phyloP scores from a whole-genome alignment of 1,139 yeast genomes.

The Sugiyamaella grinbergsii region DNA sequence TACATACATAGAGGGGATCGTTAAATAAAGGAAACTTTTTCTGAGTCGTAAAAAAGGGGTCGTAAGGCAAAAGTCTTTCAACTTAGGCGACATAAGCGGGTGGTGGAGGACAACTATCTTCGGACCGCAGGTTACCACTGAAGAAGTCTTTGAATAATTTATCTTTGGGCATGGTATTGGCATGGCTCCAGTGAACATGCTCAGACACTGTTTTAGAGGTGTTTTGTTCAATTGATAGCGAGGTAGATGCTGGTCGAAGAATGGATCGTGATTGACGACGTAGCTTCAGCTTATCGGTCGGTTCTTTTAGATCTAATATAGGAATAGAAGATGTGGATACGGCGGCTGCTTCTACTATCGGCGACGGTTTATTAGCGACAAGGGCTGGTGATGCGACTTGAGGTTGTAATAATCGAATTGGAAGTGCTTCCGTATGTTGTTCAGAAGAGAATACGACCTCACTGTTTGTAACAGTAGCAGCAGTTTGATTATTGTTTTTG shows the following conservation, averaged over 20 bases:
- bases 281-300: not conserved
- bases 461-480: no score
- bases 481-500: slow-evolving; percentile 4
- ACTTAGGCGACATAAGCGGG: slow-evolving; percentile 30
- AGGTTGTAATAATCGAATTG: not conserved
- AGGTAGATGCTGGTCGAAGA: not conserved
- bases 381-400: not conserved
- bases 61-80: not conserved
- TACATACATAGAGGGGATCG: not conserved
- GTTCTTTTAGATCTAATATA: slow-evolving; percentile 9
- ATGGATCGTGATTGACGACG: slow-evolving; percentile 1
- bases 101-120: slow-evolving; percentile 22
- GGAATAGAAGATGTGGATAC: slow-evolving; percentile 9
- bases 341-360: slow-evolving; percentile 2
- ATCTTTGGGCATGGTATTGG: slow-evolving; percentile 17
- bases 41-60: slow-evolving; percentile 10
- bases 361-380: not conserved
- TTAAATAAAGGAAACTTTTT: slow-evolving; percentile 4
- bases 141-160: slow-evolving; percentile 26
- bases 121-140: slow-evolving; percentile 23
- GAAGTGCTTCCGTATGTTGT: not conserved
- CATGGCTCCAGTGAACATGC: slow-evolving; percentile 12
- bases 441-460: not conserved
- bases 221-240: not conserved
- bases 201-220: not conserved